Evolutionary conservation across 768 basidiomycete species (phyloP).

Genomic region (Russula sp.): DNA sequence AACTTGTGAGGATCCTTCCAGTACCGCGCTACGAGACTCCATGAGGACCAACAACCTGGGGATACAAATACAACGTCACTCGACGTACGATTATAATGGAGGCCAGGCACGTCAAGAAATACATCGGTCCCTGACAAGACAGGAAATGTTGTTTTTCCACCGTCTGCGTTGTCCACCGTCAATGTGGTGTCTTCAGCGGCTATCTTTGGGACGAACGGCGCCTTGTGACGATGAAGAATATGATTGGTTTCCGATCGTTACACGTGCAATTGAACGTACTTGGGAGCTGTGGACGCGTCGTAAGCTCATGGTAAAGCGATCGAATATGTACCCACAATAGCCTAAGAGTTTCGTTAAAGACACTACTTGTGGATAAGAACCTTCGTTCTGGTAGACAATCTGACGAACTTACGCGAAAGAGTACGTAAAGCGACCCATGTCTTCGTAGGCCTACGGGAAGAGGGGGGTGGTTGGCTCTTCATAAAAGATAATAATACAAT

Average conservation of each 20-base stretch:
- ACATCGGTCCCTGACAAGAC: conserved; percentile 39
- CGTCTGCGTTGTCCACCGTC: conserved; percentile 30
- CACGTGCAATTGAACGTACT: background rate
- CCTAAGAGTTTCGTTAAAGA: conserved; percentile 44
- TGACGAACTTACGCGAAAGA: conserved; percentile 18
- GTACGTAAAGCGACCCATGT: conserved; percentile 20
- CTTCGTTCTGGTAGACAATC: background rate
- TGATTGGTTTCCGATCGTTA: background rate
- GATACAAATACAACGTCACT: no score
- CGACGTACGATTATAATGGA: conserved; percentile 44
- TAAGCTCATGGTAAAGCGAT: background rate
- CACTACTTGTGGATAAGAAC: conserved; percentile 26
- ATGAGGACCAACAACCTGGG: background rate
- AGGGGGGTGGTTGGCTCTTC: background rate
- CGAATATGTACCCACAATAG: conserved; percentile 27
- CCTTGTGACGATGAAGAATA: conserved; percentile 31
- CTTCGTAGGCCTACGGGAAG: conserved; percentile 22
- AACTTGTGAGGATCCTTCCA: conserved; percentile 48
- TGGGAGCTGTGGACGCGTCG: background rate
- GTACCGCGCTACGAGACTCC: conserved; percentile 37
- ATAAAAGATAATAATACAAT: background rate
- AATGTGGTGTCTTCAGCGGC: conserved; percentile 41
- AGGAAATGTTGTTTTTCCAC: conserved; percentile 34
- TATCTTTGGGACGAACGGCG: conserved; percentile 36
- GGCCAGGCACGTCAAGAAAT: conserved; percentile 32